Conservation (phyloP, 1,139 yeast species). For the Pneumocystis murina region DNA sequence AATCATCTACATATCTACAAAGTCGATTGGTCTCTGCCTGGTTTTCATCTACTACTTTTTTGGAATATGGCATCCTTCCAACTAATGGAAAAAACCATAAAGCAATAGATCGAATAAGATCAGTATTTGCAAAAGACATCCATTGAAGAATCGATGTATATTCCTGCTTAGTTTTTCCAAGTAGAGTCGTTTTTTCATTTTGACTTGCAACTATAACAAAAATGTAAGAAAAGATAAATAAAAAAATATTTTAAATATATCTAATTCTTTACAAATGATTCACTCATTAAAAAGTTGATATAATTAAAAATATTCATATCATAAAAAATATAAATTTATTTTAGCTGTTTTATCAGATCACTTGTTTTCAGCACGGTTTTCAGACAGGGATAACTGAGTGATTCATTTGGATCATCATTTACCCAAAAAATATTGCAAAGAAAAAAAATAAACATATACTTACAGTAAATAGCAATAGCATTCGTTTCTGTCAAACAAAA, state of each 20-base stretch:
- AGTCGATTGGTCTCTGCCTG: slow-evolving; percentile 30
- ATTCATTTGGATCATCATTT: slow-evolving; percentile 19
- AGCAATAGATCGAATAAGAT: slow-evolving; percentile 36
- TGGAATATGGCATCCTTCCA: slow-evolving; percentile 57
- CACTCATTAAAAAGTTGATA: not conserved
- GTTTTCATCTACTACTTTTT: slow-evolving; percentile 54
- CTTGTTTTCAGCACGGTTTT: slow-evolving; percentile 56
- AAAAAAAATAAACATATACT: slow-evolving; percentile 14
- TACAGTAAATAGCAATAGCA: slow-evolving; percentile 44
- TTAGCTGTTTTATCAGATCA: slow-evolving; percentile 28
- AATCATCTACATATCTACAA: slow-evolving; percentile 35
- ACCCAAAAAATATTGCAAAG: not conserved
- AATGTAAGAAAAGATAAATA: slow-evolving; percentile 8
- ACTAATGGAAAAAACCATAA: slow-evolving; percentile 30
- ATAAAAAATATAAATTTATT: not conserved
- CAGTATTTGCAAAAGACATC: slow-evolving; percentile 70
- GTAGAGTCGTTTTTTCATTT: slow-evolving; percentile 28
- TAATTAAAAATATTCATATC: not conserved
- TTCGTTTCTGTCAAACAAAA: slow-evolving; percentile 61
- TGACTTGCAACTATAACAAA: slow-evolving; percentile 20
- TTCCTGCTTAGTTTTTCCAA: slow-evolving; percentile 52
- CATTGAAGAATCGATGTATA: slow-evolving; percentile 62
- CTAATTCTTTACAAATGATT: not conserved
- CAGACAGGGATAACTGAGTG: slow-evolving; percentile 89
- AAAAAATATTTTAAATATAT: not conserved